Percentiles rank a stretch among this genome's conserved stretches.
Conservation (phyloP, 176 grass and related monocot species). For the Oryza punctata region DNA sequence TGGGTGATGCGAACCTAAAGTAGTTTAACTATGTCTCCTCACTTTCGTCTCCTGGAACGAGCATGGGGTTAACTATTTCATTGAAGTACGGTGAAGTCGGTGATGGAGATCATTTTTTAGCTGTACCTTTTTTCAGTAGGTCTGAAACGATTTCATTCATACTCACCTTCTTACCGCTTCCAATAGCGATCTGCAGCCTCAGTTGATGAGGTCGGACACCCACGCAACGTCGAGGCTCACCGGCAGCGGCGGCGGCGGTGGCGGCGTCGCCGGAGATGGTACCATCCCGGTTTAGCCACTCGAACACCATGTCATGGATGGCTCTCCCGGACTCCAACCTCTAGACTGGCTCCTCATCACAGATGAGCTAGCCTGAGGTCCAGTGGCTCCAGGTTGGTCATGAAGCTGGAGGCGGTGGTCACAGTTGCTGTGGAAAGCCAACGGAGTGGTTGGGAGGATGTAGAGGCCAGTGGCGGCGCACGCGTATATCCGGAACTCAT, state of each 20-base stretch:
- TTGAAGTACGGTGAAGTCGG: no score
- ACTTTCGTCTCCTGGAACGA: no score
- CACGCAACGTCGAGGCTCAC: conserved; percentile 63
- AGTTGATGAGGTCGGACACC: conserved; percentile 82
- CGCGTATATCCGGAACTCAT: conserved; percentile 98
- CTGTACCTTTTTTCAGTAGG: no score
- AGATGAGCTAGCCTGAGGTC: conserved; percentile 41
- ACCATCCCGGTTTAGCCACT: neutral
- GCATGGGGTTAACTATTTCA: no score
- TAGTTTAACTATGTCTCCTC: no score
- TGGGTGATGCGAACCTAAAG: no score
- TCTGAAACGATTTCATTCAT: no score
- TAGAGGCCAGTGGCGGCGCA: conserved; percentile 48
- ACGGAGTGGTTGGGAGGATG: conserved; percentile 64
- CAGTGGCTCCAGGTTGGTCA: conserved; percentile 31
- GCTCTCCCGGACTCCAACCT: no score
- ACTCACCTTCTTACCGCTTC: no score
- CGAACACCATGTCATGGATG: no score
- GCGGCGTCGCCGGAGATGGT: neutral
- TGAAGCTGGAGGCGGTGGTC: neutral
- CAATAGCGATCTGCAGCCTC: conserved; percentile 2
- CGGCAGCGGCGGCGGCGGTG: neutral
- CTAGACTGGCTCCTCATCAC: conserved; percentile 14
- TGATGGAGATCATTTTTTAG: no score
- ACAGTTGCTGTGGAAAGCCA: neutral